phyloP scores from a whole-genome alignment of 495 filamentous ascomycete species.

The Xylaria grammica region DNA sequence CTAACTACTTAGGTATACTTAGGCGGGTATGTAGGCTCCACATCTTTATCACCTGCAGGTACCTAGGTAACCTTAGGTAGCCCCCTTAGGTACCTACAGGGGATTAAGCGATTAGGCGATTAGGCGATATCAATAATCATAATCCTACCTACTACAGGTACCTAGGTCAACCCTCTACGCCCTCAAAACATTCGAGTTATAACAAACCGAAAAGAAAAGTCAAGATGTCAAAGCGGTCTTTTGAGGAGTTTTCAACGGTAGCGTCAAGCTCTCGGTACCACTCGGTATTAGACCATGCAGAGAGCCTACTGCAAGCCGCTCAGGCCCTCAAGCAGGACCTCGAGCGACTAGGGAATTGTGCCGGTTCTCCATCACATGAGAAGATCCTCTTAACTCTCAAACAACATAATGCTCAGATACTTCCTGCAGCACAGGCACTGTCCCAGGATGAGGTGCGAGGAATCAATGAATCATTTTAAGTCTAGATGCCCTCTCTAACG shows the following conservation, averaged over 20 bases:
- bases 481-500: slow-evolving; percentile 5
- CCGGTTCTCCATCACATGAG: slow-evolving; percentile 21
- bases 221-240: slow-evolving; percentile 39
- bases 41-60: too few species aligned
- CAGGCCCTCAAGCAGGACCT: slow-evolving; percentile 36
- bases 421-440: slow-evolving; percentile 24
- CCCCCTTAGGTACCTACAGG: not conserved
- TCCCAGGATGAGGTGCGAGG: slow-evolving; percentile 28
- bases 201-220: not conserved
- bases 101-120: too few species aligned
- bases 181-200: too few species aligned
- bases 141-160: too few species aligned
- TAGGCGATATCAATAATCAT: too few species aligned
- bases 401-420: slow-evolving; percentile 34
- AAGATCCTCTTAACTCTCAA: slow-evolving; percentile 27
- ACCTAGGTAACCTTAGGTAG: not conserved
- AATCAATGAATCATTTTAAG: not conserved
- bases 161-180: too few species aligned
- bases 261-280: slow-evolving; percentile 5
- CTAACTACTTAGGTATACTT: not conserved
- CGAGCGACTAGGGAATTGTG: slow-evolving; percentile 22
- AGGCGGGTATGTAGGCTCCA: too few species aligned
- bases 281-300: slow-evolving; percentile 36
- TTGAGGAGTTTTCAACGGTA: slow-evolving; percentile 28
- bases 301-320: slow-evolving; percentile 37